These are phyloP conservation scores for Trebouxia gelatinosa DNA, from an alignment of 163 green algal species.

Conservation along the genomic window DNA sequence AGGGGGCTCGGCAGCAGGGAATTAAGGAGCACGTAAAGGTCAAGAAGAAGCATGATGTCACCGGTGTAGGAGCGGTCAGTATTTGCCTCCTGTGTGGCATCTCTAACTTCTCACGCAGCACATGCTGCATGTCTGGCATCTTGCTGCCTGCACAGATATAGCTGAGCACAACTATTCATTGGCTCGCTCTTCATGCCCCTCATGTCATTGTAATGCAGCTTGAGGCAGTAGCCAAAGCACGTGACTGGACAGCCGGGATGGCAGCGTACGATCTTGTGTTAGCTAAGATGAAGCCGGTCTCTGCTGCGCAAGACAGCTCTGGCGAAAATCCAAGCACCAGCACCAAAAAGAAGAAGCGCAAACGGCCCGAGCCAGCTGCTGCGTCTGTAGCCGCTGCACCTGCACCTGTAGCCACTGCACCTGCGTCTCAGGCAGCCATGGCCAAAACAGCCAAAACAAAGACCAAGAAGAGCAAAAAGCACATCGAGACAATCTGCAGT, in stretches of 20 bases:
- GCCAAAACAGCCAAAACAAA: neutral
- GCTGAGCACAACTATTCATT: too few species aligned
- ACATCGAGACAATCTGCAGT: neutral
- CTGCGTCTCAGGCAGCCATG: too few species aligned
- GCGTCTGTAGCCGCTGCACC: neutral
- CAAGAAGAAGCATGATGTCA: conserved; percentile 83
- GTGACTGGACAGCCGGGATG: conserved; percentile 80
- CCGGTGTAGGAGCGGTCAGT: conserved; percentile 78
- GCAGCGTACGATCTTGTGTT: conserved; percentile 71
- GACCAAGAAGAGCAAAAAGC: neutral
- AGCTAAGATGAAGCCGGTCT: conserved; percentile 66
- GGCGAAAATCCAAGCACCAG: neutral
- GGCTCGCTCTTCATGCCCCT: too few species aligned
- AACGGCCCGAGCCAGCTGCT: neutral
- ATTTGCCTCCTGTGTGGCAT: neutral
- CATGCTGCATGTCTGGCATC: too few species aligned
- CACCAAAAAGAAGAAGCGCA: conserved; percentile 17
- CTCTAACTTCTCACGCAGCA: neutral
- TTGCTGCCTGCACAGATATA: too few species aligned
- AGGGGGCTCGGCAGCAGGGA: conserved; percentile 79
- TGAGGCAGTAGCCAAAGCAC: conserved; percentile 40
- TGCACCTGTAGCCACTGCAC: neutral
- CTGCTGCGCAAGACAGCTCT: neutral
- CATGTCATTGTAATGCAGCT: conserved; percentile 34
- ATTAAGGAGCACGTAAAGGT: conserved; percentile 84